Percentiles rank a stretch among this genome's conserved stretches.
phyloP scores from a whole-genome alignment of 306 rosid species.

The Lathyrus sativus region DNA sequence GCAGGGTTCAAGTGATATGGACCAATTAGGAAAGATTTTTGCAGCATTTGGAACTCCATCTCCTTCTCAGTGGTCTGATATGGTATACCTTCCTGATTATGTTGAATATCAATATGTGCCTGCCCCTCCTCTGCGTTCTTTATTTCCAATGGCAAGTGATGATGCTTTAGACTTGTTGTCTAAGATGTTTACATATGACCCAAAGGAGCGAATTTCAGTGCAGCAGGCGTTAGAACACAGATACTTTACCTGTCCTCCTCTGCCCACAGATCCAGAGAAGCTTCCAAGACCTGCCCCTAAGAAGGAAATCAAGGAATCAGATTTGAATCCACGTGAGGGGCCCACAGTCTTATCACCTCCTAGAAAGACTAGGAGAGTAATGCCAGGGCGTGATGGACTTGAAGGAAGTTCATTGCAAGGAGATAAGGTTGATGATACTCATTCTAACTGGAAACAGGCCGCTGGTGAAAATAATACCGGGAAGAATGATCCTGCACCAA shows the following conservation, averaged over 20 bases:
- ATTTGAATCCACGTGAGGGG: slow-evolving; percentile 60
- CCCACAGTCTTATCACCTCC: slow-evolving; percentile 95
- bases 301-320: slow-evolving; percentile 64
- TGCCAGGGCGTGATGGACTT: slow-evolving; percentile 77
- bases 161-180: slow-evolving; percentile 85
- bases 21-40: slow-evolving; percentile 92
- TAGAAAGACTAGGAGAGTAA: slow-evolving; percentile 90
- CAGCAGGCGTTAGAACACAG: slow-evolving; percentile 95
- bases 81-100: slow-evolving; percentile 85
- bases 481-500: slow-evolving; percentile 64
- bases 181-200: slow-evolving; percentile 97
- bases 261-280: slow-evolving; percentile 78
- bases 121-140: slow-evolving; percentile 76
- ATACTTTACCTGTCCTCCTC: slow-evolving; percentile 84
- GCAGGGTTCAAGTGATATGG: slow-evolving; percentile 97
- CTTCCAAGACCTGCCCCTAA: slow-evolving; percentile 97
- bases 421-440: slow-evolving; percentile 59
- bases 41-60: slow-evolving; percentile 96
- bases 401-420: slow-evolving; percentile 62
- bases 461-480: slow-evolving; percentile 62
- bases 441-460: slow-evolving; percentile 50
- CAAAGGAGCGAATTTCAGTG: slow-evolving; percentile 80
- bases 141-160: slow-evolving; percentile 90
- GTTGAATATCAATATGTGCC: slow-evolving; percentile 94
- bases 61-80: slow-evolving; percentile 93